Conservation (phyloP, 257 asterid genomes). For the Solanum megistacrolobum region DNA sequence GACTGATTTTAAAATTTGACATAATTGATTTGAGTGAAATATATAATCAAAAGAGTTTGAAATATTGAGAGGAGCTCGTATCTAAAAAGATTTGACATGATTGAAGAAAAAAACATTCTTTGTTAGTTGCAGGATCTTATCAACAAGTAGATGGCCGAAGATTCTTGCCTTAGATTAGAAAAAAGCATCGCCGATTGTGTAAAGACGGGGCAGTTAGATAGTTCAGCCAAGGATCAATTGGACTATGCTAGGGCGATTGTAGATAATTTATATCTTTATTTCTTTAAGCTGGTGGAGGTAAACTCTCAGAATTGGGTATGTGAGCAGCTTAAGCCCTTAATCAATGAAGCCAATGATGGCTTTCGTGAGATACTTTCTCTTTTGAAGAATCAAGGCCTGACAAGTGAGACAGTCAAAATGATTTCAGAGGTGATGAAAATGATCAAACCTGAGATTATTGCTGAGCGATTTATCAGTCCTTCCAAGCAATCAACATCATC, state of each 20-base stretch:
- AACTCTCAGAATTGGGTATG: not conserved
- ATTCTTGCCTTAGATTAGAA: fast-evolving
- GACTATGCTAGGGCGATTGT: not conserved
- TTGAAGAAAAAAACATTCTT: too few relatives aligned
- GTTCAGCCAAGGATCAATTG: not conserved
- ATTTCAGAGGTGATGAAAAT: not conserved
- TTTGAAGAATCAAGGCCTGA: not conserved
- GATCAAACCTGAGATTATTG: not conserved
- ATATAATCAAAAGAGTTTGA: too few relatives aligned
- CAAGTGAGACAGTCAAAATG: not conserved
- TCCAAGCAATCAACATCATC: not conserved
- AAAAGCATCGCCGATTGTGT: not conserved
- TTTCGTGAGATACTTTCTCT: not conserved
- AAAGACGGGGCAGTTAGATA: not conserved
- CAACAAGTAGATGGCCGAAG: not conserved
- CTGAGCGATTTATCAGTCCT: not conserved
- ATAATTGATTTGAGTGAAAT: too few relatives aligned
- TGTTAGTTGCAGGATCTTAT: not conserved
- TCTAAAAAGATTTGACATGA: too few relatives aligned
- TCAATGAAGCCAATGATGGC: not conserved
- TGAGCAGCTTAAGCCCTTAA: not conserved
- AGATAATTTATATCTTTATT: not conserved
- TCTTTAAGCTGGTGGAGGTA: not conserved
- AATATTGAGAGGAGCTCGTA: too few relatives aligned
- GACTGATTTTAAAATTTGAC: too few relatives aligned